Evolutionary conservation across 768 basidiomycete species (phyloP).

Genomic region (Tulasnella sp.): DNA sequence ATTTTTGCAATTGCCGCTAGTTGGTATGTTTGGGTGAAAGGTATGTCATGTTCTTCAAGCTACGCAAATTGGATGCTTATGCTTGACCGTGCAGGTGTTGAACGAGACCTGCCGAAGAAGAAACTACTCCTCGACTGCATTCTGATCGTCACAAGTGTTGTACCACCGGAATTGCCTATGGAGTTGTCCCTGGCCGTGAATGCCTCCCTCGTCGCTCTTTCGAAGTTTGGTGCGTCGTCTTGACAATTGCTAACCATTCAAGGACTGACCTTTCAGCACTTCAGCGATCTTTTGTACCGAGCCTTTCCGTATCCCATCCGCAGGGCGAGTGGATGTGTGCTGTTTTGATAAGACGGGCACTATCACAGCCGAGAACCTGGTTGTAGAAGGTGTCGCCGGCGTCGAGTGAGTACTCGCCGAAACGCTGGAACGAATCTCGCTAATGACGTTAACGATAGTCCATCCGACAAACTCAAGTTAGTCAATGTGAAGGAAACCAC

Average conservation of each 20-base stretch:
- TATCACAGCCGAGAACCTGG: conserved; percentile 93
- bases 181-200: conserved; percentile 96
- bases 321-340: conserved; percentile 95
- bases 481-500: conserved; percentile 76
- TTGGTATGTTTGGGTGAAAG: conserved; percentile 98
- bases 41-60: conserved; percentile 48
- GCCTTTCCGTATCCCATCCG: conserved; percentile 95
- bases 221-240: conserved; percentile 75
- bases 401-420: conserved; percentile 65
- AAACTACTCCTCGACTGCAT: conserved; percentile 95
- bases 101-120: conserved; percentile 89
- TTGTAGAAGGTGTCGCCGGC: conserved; percentile 91
- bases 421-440: background rate
- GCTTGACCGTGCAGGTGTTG: conserved; percentile 62
- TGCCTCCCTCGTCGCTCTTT: conserved; percentile 87
- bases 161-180: conserved; percentile 98
- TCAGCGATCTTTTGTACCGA: conserved; percentile 99
- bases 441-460: conserved; percentile 48
- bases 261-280: background rate
- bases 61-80: background rate
- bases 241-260: background rate
- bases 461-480: conserved; percentile 63
- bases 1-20: conserved; percentile 97
- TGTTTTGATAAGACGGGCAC: conserved; percentile 99
- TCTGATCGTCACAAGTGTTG: conserved; percentile 94